Base-by-base conservation (phyloP, 306 rosid species). In the Dryas alaskensis region DNA sequence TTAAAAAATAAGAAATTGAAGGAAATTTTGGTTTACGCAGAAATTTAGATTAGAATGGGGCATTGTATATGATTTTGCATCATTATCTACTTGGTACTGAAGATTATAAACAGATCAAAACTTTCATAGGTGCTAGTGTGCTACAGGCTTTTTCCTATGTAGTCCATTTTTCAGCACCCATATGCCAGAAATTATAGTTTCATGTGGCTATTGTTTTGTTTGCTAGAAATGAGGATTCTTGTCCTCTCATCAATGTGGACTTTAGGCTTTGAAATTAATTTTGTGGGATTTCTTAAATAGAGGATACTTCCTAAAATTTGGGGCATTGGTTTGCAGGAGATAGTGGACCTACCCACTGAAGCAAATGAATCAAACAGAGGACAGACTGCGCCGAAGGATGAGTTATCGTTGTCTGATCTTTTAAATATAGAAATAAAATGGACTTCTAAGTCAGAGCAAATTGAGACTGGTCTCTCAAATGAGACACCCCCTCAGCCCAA, bases 381-480 rank as follows among this genome's bases (percentile, higher is more conserved):
- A 51, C 80, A 77, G 74, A 69, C 53, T 82, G 82, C 82, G 10
- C 22, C 61, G 17, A 87, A 83, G 39, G 86, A 87, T 31, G 93
- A 84, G 84, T 76, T 89, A 65, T 84, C 85, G 10, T 81, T 94
- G 60, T 84, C 90, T 65, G 86, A 94, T 76, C 82, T 89, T 54
- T 78, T 92, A 31, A 86, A 90, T 84, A 80, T 94, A 74, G 93
- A 92, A 79, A 90, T 92, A 76, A 87, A 81, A 75, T 87, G 89
- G 97, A 80, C 84, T 75, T 79, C 91, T 60, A 89, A 84, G 79
- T 81, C 82, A 1, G 93, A 94, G 78, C 81, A 77, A 74, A 45
- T 70, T 58, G 79, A 14, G 50, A 65, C 77, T 48, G 50, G 76
- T 77, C 53, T 51, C 55, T 70, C 85, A 0, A 83, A 77, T 17